Evolutionary conservation across 805 yeast genomes (phyloP), one percentile per base, ranked within the genome.

Genomic region (Metschnikowia picachoensis): DNA sequence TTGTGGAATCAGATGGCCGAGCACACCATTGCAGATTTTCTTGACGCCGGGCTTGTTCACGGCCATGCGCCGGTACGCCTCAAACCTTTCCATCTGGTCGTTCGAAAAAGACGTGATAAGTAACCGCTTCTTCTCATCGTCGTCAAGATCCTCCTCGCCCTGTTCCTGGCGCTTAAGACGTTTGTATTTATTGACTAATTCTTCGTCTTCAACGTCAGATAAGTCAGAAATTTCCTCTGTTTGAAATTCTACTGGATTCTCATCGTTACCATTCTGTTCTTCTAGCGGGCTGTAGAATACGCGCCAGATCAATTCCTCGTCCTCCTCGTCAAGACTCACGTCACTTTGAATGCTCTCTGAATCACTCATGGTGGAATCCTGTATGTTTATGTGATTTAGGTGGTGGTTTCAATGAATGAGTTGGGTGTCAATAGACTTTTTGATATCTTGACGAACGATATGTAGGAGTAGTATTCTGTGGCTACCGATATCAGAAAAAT

Each of bases 41-140:
- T 85, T 87, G 9, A 92, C 85, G 3, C 91, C 87, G 3, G 82
- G 77, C 50, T 85, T 82, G 50, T 71, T 72, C 11, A 72, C 60
- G 3, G 68, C 69, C 35, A 95, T 83, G 55, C 98, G 73, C 53
- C 96, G 76, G 65, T 82, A 90, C 17, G 85, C 86, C 61, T 90
- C 97, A 64, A 89, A 92, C 42, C 96, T 67, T 47, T 83, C 82
- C 82, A 87, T 83, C 60, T 92, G 97, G 28, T 82, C 87, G n/a
- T 78, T 79, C 52, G 85, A 85, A 61, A 92, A 79, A 52, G 82
- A 80, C 16, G 87, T 79, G 48, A 90, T 77, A 51, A 91, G 70
- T 27, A 89, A 58, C 44, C 82, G 72, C 45, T 79, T 74, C 47
- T 76, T 72, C 35, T 85, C 87, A 50, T 82, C 84, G 43, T 79